A percentile compares a stretch with the other conserved stretches of the same genome.
These are phyloP conservation scores for Yamagishiella unicocca DNA, from an alignment of 139 green algal species.

Conservation along the genomic window DNA sequence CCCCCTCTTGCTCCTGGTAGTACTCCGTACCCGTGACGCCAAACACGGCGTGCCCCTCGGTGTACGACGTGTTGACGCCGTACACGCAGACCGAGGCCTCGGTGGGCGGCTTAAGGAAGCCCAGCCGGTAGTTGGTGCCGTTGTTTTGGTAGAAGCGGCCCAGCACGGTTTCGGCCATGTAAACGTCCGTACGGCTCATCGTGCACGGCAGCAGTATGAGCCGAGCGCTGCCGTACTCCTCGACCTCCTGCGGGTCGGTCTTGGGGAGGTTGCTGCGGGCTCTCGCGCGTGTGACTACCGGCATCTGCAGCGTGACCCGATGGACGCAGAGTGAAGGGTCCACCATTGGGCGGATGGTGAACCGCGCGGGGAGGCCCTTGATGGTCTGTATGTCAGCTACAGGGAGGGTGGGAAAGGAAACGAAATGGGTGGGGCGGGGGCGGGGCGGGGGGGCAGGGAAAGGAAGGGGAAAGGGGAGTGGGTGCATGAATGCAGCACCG, in stretches of 20 bases:
- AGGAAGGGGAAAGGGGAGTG: too few relatives aligned
- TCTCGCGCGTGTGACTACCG: background rate
- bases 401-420: too few relatives aligned
- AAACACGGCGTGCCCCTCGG: conserved; percentile 18
- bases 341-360: conserved; percentile 13
- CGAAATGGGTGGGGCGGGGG: too few relatives aligned
- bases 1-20: background rate
- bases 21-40: conserved; percentile 3
- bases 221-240: background rate
- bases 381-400: background rate
- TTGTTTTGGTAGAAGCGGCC: conserved; percentile 14
- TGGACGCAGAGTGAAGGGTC: background rate
- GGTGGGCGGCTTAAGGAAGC: background rate
- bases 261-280: conserved; percentile 20
- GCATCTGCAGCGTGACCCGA: background rate
- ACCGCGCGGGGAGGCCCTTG: background rate
- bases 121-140: conserved; percentile 14
- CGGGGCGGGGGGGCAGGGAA: too few relatives aligned
- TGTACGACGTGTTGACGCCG: conserved; percentile 44
- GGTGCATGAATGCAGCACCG: too few relatives aligned
- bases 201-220: conserved; percentile 26
- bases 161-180: background rate
- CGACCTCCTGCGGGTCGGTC: background rate
- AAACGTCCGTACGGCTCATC: background rate
- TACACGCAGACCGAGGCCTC: background rate